phyloP scores from a whole-genome alignment of 2,329 filamentous ascomycete genomes.

The Cytospora leucostoma region DNA sequence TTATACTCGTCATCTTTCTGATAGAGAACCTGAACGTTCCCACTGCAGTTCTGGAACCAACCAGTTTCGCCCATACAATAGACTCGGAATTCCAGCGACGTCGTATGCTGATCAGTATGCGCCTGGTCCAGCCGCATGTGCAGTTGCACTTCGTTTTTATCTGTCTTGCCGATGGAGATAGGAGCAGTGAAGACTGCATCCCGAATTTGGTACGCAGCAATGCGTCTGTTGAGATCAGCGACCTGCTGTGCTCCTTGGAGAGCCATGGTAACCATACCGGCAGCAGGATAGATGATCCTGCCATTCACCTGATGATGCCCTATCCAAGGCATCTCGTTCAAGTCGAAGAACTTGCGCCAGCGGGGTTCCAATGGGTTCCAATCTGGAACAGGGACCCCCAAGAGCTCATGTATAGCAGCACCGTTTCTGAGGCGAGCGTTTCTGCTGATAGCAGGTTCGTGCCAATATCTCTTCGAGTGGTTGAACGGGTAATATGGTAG shows the following conservation, averaged over 20 bases:
- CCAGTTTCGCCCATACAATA: too few relatives aligned
- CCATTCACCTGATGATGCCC: slow-evolving; percentile 2
- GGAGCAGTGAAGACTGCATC: too few relatives aligned
- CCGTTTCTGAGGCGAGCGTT: neutral
- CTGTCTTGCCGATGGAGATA: too few relatives aligned
- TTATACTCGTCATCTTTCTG: too few relatives aligned
- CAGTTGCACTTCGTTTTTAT: too few relatives aligned
- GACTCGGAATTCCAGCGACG: too few relatives aligned
- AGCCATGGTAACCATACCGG: slow-evolving; percentile 9
- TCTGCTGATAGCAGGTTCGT: neutral
- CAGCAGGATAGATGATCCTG: neutral
- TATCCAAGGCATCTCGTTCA: neutral
- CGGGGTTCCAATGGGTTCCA: neutral
- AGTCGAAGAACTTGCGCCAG: neutral
- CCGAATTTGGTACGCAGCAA: too few relatives aligned
- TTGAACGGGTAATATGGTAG: slow-evolving; percentile 5
- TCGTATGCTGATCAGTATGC: too few relatives aligned
- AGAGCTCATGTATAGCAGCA: neutral
- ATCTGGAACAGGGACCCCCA: neutral
- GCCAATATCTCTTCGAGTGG: neutral
- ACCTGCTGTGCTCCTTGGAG: neutral
- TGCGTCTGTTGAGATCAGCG: too few relatives aligned
- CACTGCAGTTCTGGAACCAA: too few relatives aligned
- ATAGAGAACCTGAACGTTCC: too few relatives aligned
- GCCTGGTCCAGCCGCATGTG: too few relatives aligned